Evolutionary conservation across 495 filamentous ascomycete species (phyloP), one percentile per base, ranked within the genome.

Genomic region (Penicillium angulare): DNA sequence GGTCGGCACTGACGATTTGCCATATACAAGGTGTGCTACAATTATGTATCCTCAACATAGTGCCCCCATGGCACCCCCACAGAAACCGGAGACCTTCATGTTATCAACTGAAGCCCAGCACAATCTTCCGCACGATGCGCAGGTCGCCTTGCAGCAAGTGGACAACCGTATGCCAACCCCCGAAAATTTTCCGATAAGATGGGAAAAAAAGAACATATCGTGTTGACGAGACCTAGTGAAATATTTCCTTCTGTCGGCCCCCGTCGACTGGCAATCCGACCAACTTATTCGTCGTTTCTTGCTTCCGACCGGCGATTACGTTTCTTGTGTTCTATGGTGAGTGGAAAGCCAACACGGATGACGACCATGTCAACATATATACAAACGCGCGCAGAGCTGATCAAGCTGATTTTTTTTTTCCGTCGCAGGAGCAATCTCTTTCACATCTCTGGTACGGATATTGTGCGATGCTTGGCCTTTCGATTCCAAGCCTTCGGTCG

Each of bases 21-120:
- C 34, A 27, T 18, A 47, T 29, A 49, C 34, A 45, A 24, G 18
- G 51, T 38, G 31, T 50, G 44, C 32, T 22, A 34, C 6, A 35
- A 65, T 57, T 24, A 81, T 81, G 78, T 81, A 79, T 65, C 65
- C 78, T 34, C 76, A 79, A 58, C 69, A 70, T 47, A 68, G 71
- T 65, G 68, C 76, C 51, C 71, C 77, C 4, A 85, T 86, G 82
- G 79, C 83, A 55, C 82, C 84, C 18, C 81, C 83, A 18, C 92
- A 96, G 70, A 95, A 95, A 68, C 93, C 93, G 40, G 93, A 97
- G 77, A 98, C 93, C 6, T 98, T 98, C 62, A 92, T 97, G 88
- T 81, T 98, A 56, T 95, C 90, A 57, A 89, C 85, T 56, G 92
- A 97, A 73, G 92, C 95, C 34, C 92, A 97, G 72, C 90, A 96